Conservation (phyloP, 371 early-diverging fungal genomes). For the Fennellomyces sp. region DNA sequence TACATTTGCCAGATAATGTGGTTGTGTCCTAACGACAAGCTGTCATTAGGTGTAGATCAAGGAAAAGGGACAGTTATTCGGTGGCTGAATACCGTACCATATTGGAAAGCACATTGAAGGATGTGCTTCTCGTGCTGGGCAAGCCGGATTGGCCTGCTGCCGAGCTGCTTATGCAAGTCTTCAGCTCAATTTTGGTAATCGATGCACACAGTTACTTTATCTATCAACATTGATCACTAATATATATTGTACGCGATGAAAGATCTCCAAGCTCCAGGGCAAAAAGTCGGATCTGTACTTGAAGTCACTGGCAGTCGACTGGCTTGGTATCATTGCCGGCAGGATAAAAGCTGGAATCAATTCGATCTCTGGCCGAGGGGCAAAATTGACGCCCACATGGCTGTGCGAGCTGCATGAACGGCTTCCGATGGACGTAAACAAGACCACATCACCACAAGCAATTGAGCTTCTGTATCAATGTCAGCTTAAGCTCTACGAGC, state of each 20-base stretch:
- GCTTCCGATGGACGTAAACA: conserved; percentile 23
- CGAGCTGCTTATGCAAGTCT: conserved; percentile 36
- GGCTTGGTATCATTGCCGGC: conserved; percentile 69
- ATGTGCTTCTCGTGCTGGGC: conserved; percentile 71
- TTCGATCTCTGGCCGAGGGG: conserved; percentile 12
- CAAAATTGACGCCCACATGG: conserved; percentile 38
- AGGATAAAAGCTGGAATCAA: conserved; percentile 46
- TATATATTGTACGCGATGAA: conserved; percentile 42
- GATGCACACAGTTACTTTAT: too few relatives aligned
- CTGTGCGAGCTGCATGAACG: conserved; percentile 26
- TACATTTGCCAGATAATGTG: background rate
- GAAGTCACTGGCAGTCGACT: conserved; percentile 76
- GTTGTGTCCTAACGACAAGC: background rate
- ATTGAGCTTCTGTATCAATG: conserved; percentile 29
- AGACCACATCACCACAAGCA: conserved; percentile 11
- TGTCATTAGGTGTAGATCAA: conserved; percentile 54
- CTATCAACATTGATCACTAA: background rate
- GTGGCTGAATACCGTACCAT: conserved; percentile 78
- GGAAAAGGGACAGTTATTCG: conserved; percentile 41
- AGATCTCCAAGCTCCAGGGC: conserved; percentile 47
- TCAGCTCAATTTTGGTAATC: conserved; percentile 10
- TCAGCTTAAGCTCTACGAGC: conserved; percentile 25
- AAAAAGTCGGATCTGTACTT: conserved; percentile 60
- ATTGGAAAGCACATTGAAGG: conserved; percentile 72
- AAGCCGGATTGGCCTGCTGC: conserved; percentile 95